Base-by-base conservation (phyloP, 345 rosid species). In the Linum tenue region DNA sequence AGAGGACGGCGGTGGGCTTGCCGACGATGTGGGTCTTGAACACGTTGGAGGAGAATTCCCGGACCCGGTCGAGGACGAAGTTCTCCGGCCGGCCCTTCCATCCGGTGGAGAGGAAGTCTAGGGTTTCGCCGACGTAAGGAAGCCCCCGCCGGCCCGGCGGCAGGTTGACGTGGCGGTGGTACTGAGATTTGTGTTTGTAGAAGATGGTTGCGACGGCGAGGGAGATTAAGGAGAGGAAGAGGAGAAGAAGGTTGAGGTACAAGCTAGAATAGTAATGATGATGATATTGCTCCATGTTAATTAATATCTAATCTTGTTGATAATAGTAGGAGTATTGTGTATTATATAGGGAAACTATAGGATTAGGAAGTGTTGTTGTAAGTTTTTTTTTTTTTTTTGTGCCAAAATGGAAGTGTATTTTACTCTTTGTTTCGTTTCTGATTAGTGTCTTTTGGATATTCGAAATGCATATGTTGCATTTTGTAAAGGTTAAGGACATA, bases 41-140 rank as follows among this genome's bases (percentile, higher is more conserved):
- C 7, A 69, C 65, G 31, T 63, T 40, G 10, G 81, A 71, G 31
- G 74, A 66, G 70, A 43, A 74, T 56, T 67, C 66, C n/a, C 43
- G 3, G 6, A 56, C 66, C 9, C 76, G 66, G 37, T 74, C 74
- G 38, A 69, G 69, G 51, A 78, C 40, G 63, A 72, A 78, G 72
- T 72, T 78, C 65, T 74, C 72, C 9, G 74, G 81, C 39, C 74
- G 64, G 51, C 81, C 78, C 41, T 71, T 74, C 78, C 78, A 71
- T 4, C 78, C 78, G 12, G 70, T 14, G 62, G 71, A 61, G 22
- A 78, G 66, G 73, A 78, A 74, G 17, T 68, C 76, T 6, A 78
- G 67, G 57, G 73, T 78, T 69, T 78, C 78, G 2, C 81, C 81
- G 5, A 69, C 10, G 59, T 37, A 68, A 6, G 81, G 76, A 44